phyloP scores from a whole-genome alignment of 1,284 basidiomycete genomes.

The Stygiomarasmius scandens region DNA sequence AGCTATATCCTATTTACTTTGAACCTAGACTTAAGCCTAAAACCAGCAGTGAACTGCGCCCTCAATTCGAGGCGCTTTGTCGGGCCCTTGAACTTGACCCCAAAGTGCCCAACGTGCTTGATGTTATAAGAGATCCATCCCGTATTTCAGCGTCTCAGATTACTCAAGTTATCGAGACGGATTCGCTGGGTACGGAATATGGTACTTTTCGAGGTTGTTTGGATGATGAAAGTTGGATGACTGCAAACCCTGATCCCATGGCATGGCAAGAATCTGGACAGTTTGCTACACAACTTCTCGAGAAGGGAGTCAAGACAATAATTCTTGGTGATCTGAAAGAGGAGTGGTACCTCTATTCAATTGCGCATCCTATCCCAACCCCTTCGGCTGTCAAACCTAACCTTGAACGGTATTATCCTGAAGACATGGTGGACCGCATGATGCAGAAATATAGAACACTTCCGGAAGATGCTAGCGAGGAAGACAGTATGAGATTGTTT shows the following conservation, averaged over 20 bases:
- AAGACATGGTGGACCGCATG: constrained; percentile 46
- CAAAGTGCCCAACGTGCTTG: constrained; percentile 45
- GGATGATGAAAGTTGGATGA: constrained; percentile 60
- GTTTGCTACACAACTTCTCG: constrained; percentile 54
- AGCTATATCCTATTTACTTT: neutral
- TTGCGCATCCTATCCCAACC: constrained; percentile 58
- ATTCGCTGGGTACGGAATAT: constrained; percentile 48
- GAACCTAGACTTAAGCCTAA: constrained; percentile 48
- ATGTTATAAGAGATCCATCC: constrained; percentile 50
- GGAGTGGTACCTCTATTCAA: constrained; percentile 78
- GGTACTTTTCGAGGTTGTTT: constrained; percentile 73
- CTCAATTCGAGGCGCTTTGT: constrained; percentile 67
- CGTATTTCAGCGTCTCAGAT: constrained; percentile 52
- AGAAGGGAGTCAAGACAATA: constrained; percentile 62
- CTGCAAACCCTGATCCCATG: constrained; percentile 56
- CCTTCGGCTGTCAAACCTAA: constrained; percentile 56
- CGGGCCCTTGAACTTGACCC: constrained; percentile 57
- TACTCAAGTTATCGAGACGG: constrained; percentile 58
- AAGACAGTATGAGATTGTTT: constrained; percentile 49
- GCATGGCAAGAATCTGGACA: constrained; percentile 66
- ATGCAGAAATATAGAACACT: constrained; percentile 46
- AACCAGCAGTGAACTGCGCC: constrained; percentile 55
- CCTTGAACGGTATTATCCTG: constrained; percentile 63
- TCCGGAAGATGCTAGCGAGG: constrained; percentile 36
- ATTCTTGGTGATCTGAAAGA: constrained; percentile 71